These are phyloP conservation scores for Bipolaris oryzae DNA, from an alignment of 2,329 filamentous ascomycete species.

Conservation along the genomic window DNA sequence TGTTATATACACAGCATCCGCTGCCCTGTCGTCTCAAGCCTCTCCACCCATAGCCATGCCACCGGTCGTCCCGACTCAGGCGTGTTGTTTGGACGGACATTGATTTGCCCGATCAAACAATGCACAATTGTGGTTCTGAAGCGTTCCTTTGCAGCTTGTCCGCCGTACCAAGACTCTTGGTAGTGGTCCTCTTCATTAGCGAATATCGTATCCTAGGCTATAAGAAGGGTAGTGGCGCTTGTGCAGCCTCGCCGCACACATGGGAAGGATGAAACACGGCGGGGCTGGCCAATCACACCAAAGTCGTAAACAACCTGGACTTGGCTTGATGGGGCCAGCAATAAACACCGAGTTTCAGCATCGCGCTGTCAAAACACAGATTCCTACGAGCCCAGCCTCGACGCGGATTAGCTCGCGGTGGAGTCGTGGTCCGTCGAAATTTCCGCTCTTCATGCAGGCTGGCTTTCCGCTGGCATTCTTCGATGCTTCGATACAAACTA, in stretches of 20 bases:
- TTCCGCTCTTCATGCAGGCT: not conserved
- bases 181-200: slow-evolving; percentile 2
- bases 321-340: not conserved
- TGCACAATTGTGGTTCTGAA: not conserved
- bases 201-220: not conserved
- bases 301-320: not conserved
- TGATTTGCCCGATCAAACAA: not conserved
- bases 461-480: too few species aligned
- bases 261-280: not conserved
- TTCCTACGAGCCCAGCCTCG: not conserved
- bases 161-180: slow-evolving; percentile 2
- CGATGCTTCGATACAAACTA: too few species aligned
- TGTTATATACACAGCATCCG: not conserved
- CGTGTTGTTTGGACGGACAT: slow-evolving; percentile 4
- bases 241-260: not conserved
- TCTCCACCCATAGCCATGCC: not conserved
- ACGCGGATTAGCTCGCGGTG: not conserved
- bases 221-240: not conserved
- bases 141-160: not conserved
- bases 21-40: too few species aligned
- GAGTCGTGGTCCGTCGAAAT: not conserved
- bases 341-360: slow-evolving; percentile 7
- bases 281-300: not conserved
- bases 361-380: not conserved
- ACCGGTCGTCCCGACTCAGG: not conserved